Evolutionary conservation across 257 asterid genomes (phyloP), one percentile per base, ranked within the genome.

Genomic region (Capsicum chinense): DNA sequence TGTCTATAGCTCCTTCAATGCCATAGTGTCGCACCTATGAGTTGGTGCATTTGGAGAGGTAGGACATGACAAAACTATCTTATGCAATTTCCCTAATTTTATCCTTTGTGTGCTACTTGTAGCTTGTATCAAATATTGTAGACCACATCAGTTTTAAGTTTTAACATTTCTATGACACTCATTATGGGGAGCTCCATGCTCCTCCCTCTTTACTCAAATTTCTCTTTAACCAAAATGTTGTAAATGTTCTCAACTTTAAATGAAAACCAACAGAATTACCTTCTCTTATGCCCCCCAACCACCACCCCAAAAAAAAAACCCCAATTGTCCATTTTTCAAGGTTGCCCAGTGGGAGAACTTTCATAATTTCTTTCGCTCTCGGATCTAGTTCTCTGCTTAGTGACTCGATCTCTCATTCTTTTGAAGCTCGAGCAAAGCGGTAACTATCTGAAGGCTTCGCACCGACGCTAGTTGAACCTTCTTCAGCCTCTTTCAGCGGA

Each of bases 1-100:
- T 9, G n/a, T 33, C 4, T 52, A 15, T 71, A 44, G 57, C 79
- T 42, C 57, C 57, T 26, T 52, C 21, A 76, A 21, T 76, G 11
- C 48, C 26, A 7, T 52, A 52, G 13, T 50, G 48, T 52, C 2
- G 14, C 14, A 52, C 63, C 63, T 76, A 2, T 2, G 48, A 54
- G 17, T 76, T 50, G 48, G 26, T 52, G 26, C 47, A 54, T 52
- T 14, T 76, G 81, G 81, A 76, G 81, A 76, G 12, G 63, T 26
- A 13, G 81, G 63, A 76, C 3, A 76, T 52, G 81, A 7, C 17
- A 13, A 76, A 76, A 52, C 59, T 76, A 76, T 76, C 63, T 74
- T 26, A 4, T 52, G 81, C 21, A 47, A 14, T 50, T 50, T 50
- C 62, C 62, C 21, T 48, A 11, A 2, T 12, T 74, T 74, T 47